These are phyloP conservation scores for Pichia occidentalis DNA, from an alignment of 805 yeast species.

Conservation along the genomic window DNA sequence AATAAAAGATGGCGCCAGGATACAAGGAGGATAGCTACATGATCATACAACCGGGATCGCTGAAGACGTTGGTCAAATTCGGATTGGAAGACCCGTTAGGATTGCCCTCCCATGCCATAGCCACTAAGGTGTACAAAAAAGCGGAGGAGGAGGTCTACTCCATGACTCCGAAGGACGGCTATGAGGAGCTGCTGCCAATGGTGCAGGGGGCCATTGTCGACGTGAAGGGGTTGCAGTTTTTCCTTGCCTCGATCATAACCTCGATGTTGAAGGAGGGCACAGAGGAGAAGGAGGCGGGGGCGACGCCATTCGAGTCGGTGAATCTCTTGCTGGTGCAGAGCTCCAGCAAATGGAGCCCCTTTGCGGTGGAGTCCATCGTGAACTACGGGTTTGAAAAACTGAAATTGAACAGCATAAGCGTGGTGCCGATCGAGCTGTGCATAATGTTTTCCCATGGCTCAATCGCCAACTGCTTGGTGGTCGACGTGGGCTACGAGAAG, in stretches of 20 bases:
- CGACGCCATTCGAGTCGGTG: constrained; percentile 33
- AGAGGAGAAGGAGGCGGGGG: constrained; percentile 11
- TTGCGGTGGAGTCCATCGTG: constrained; percentile 61
- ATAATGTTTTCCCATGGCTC: constrained; percentile 67
- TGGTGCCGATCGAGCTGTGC: constrained; percentile 63
- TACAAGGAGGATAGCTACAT: constrained; percentile 30
- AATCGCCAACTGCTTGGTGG: constrained; percentile 58
- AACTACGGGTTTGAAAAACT: constrained; percentile 69
- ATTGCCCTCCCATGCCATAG: constrained; percentile 70
- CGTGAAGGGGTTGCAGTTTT: constrained; percentile 61
- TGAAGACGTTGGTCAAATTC: constrained; percentile 64
- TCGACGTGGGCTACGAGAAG: constrained; percentile 73
- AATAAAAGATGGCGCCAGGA: constrained; percentile 26
- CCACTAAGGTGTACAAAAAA: constrained; percentile 53
- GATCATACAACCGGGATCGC: constrained; percentile 77
- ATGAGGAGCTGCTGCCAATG: constrained; percentile 48
- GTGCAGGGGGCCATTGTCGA: constrained; percentile 57
- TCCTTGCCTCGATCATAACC: constrained; percentile 45
- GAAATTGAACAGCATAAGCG: constrained; percentile 64
- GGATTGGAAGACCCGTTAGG: constrained; percentile 72
- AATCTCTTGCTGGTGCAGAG: constrained; percentile 62
- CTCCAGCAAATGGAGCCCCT: constrained; percentile 63
- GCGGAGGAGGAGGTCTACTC: constrained; percentile 1
- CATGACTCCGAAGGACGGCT: constrained; percentile 1
- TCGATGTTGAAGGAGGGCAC: constrained; percentile 37